Conservation (phyloP, 2,329 filamentous ascomycete genomes). For the Amauroascus niger region DNA sequence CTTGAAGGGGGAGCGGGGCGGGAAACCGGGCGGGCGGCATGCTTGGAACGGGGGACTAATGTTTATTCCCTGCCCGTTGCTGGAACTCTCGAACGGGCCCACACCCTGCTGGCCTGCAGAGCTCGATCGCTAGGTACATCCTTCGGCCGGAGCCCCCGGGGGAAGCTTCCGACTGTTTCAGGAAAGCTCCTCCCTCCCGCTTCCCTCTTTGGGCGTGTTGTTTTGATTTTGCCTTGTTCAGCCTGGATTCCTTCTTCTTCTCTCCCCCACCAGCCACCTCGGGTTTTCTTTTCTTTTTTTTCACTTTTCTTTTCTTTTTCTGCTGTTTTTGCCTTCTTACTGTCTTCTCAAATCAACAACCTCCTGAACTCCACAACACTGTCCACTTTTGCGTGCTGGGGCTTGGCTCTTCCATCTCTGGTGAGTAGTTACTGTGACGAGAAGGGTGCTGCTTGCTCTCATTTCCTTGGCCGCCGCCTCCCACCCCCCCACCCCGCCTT, state of each 20-base stretch:
- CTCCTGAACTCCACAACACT: not conserved
- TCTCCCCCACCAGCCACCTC: too few species aligned
- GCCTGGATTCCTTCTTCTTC: not conserved
- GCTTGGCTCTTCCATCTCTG: not conserved
- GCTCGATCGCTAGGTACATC: not conserved
- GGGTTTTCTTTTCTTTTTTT: not conserved
- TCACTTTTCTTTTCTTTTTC: not conserved
- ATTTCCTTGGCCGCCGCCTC: too few species aligned
- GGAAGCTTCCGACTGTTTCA: constrained; percentile 5
- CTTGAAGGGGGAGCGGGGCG: not conserved
- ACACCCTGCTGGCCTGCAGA: not conserved
- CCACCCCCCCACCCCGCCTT: too few species aligned
- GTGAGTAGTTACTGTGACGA: too few species aligned
- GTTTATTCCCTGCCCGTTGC: not conserved
- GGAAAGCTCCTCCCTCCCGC: not conserved
- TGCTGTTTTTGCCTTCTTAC: not conserved
- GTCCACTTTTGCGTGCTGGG: not conserved
- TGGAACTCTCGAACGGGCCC: not conserved
- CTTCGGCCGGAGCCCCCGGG: not conserved
- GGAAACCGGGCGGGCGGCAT: too few species aligned
- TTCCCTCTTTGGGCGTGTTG: constrained; percentile 4
- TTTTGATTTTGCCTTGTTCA: constrained; percentile 5
- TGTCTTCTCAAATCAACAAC: not conserved
- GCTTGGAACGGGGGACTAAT: not conserved
- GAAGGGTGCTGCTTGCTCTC: not conserved